phyloP scores from a whole-genome alignment of 2,329 filamentous ascomycete genomes.

The Zalaria obscura region DNA sequence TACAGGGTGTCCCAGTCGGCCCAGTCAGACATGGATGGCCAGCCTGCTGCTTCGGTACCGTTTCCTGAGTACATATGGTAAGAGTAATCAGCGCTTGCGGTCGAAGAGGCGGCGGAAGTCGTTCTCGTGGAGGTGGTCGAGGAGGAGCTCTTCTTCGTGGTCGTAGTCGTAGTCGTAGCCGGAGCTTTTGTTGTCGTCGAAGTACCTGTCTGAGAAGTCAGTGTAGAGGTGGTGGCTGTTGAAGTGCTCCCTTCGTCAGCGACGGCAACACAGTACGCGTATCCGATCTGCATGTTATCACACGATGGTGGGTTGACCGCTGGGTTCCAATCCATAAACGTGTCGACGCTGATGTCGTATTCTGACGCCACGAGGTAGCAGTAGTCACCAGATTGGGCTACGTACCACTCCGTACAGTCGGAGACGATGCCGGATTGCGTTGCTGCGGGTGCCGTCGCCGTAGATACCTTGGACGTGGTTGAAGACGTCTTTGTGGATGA shows the following conservation, averaged over 20 bases:
- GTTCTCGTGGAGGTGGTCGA: constrained; percentile 1
- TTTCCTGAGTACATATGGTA: constrained; percentile 19
- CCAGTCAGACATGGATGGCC: constrained; percentile 22
- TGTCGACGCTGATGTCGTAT: constrained; percentile 8
- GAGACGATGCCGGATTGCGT: constrained; percentile 11
- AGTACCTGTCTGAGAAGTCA: neutral
- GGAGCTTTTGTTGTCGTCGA: neutral
- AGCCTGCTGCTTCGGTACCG: constrained; percentile 20
- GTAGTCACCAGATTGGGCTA: constrained; percentile 10
- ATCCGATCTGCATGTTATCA: constrained; percentile 9
- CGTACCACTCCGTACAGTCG: constrained; percentile 13
- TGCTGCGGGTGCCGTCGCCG: constrained; percentile 9
- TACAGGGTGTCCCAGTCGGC: constrained; percentile 21
- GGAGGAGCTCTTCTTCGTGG: neutral
- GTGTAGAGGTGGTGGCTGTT: neutral
- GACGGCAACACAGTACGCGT: constrained; percentile 13
- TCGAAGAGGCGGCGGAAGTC: constrained; percentile 1
- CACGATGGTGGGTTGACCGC: constrained; percentile 10
- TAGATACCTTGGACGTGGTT: constrained; percentile 1
- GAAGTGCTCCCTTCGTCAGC: neutral
- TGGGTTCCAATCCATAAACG: constrained; percentile 14
- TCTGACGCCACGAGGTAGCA: constrained; percentile 10
- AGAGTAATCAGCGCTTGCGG: constrained; percentile 1
- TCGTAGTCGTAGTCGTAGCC: neutral
- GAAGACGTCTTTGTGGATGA: constrained; percentile 2